phyloP scores from a whole-genome alignment of 495 filamentous ascomycete genomes.

The Talaromyces wortmannii region DNA sequence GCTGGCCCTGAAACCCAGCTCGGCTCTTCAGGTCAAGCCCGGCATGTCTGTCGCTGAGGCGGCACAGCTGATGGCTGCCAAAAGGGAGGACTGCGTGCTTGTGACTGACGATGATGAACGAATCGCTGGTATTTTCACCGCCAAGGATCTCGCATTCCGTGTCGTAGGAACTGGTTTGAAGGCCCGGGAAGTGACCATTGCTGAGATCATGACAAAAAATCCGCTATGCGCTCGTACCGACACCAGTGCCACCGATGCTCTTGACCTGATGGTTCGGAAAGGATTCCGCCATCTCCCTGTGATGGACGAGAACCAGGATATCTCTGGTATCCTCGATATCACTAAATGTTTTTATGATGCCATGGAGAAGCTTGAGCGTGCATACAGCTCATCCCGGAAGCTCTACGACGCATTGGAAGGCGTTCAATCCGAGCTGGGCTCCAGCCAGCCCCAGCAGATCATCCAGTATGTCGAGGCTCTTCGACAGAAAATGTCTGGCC shows the following conservation, averaged over 20 bases:
- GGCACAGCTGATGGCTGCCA: constrained; percentile 97
- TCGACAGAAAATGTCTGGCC: constrained; percentile 93
- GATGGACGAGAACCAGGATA: constrained; percentile 99
- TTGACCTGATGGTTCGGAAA: constrained; percentile 97
- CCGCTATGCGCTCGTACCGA: constrained; percentile 94
- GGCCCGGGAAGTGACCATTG: constrained; percentile 82
- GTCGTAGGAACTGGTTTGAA: constrained; percentile 93
- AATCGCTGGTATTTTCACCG: constrained; percentile 97
- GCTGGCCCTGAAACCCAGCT: constrained; percentile 87
- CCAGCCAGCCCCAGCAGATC: constrained; percentile 94
- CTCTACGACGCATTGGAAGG: constrained; percentile 96
- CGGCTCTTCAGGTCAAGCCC: constrained; percentile 96
- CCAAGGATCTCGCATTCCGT: constrained; percentile 96
- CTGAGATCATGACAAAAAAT: constrained; percentile 99
- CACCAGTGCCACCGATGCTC: constrained; percentile 93
- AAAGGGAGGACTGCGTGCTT: constrained; percentile 97
- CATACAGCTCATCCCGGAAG: constrained; percentile 92
- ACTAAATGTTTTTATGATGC: constrained; percentile 99
- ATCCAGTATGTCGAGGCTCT: constrained; percentile 98
- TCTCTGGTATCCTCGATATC: constrained; percentile 96
- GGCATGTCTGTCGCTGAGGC: constrained; percentile 90
- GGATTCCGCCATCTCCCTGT: constrained; percentile 96
- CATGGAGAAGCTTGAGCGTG: constrained; percentile 97
- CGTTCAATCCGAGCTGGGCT: constrained; percentile 95
- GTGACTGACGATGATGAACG: constrained; percentile 97